Conservation (phyloP, 75 land plant genomes). For the Pinus albicaulis region DNA sequence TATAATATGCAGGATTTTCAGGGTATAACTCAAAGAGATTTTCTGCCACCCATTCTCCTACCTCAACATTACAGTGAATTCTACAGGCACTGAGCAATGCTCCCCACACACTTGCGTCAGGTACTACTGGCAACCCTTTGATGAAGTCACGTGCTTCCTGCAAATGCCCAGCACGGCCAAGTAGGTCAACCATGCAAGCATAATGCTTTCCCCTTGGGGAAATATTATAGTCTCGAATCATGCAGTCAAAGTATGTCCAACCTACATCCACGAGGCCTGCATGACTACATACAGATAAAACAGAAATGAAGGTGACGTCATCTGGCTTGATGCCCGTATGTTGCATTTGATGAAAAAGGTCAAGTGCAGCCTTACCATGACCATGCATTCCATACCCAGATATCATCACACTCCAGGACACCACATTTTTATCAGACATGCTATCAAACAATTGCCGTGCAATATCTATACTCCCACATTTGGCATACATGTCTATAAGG, state of each 20-base stretch:
- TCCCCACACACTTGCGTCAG: conserved; percentile 15
- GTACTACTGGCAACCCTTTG: not conserved
- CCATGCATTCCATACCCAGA: not conserved
- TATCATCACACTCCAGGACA: conserved; percentile 8
- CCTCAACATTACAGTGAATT: conserved; percentile 2
- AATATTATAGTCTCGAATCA: conserved; percentile 6
- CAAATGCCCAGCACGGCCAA: conserved; percentile 25
- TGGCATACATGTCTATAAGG: not conserved
- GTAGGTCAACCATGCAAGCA: conserved; percentile 29
- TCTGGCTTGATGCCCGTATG: too few relatives aligned
- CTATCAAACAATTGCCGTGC: conserved; percentile 5
- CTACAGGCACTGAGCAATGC: conserved; percentile 18
- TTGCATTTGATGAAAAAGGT: too few relatives aligned
- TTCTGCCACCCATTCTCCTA: conserved; percentile 8
- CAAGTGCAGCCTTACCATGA: too few relatives aligned
- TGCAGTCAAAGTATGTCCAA: conserved; percentile 12
- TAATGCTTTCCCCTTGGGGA: conserved; percentile 10
- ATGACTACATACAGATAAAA: conserved; percentile 27
- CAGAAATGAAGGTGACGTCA: conserved; percentile 14
- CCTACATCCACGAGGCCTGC: conserved; percentile 14
- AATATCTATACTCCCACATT: not conserved
- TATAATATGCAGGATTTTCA: conserved; percentile 5
- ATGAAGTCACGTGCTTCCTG: conserved; percentile 15
- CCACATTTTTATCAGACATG: not conserved
- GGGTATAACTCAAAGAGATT: conserved; percentile 11